A percentile compares a stretch with the other conserved stretches of the same genome.
Conservation (phyloP, 2,329 filamentous ascomycete species). For the Ceratocystis eucalypticola region DNA sequence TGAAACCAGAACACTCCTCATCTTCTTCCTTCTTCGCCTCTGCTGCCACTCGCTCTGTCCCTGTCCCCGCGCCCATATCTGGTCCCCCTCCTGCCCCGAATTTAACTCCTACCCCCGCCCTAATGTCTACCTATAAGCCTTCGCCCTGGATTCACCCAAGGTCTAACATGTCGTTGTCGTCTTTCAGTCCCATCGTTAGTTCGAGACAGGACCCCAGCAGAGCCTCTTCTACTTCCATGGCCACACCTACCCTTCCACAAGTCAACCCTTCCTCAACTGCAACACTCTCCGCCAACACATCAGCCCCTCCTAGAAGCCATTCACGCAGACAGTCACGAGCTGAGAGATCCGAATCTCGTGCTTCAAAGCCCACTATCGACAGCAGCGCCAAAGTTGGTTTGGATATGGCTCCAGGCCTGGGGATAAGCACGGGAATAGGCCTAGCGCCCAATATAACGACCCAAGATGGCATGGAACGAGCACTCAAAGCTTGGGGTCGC, state of each 20-base stretch:
- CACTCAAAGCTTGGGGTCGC: conserved; percentile 74
- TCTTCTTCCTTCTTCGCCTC: background rate
- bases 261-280: conserved; percentile 3
- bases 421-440: conserved; percentile 27
- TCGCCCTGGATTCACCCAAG: conserved; percentile 50
- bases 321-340: conserved; percentile 11
- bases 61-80: background rate
- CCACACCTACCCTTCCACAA: conserved; percentile 8
- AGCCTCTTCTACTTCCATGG: conserved; percentile 10
- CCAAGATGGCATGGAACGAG: conserved; percentile 32
- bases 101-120: background rate
- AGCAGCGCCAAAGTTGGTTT: conserved; percentile 24
- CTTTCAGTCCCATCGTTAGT: conserved; percentile 30
- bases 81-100: background rate
- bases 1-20: background rate
- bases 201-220: conserved; percentile 19
- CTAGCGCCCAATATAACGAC: conserved; percentile 26
- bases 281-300: background rate
- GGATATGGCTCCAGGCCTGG: background rate
- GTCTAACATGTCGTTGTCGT: conserved; percentile 76
- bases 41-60: background rate
- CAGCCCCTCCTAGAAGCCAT: background rate
- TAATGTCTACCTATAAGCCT: background rate
- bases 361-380: conserved; percentile 22
- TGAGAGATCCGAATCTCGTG: background rate